Conservation (phyloP, 2,329 filamentous ascomycete species). For the Hypoxylon sp. region DNA sequence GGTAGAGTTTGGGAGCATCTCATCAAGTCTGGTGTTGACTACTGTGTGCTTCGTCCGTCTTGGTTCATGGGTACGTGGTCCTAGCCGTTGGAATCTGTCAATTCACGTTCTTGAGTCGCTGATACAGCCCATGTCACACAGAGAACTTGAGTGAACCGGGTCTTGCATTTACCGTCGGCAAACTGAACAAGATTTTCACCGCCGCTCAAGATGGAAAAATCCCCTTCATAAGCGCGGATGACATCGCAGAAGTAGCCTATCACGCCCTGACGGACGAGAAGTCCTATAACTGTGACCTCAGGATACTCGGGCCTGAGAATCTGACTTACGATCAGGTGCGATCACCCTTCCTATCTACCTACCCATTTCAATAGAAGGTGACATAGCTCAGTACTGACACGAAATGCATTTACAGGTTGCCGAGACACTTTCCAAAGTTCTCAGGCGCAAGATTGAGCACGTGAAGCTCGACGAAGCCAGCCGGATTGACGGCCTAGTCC, state of each 20-base stretch:
- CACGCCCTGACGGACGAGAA: constrained; percentile 45
- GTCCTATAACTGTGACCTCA: constrained; percentile 42
- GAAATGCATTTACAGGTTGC: constrained; percentile 38
- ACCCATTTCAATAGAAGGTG: constrained; percentile 8
- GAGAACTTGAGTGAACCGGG: constrained; percentile 44
- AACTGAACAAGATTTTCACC: constrained; percentile 42
- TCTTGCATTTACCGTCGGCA: constrained; percentile 38
- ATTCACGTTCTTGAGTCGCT: constrained; percentile 15
- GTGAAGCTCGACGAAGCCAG: constrained; percentile 43
- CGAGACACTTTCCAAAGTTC: constrained; percentile 43
- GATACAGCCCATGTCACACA: constrained; percentile 18
- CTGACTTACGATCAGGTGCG: constrained; percentile 45
- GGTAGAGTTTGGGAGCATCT: constrained; percentile 46
- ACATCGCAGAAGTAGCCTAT: constrained; percentile 43
- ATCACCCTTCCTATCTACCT: constrained; percentile 2
- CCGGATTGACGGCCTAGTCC: constrained; percentile 35
- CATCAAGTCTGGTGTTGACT: constrained; percentile 41
- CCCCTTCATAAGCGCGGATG: constrained; percentile 45
- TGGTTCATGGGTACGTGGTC: constrained; percentile 46
- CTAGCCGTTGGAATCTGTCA: neutral
- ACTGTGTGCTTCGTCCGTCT: constrained; percentile 44
- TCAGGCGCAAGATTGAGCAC: constrained; percentile 46
- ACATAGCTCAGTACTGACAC: constrained; percentile 21
- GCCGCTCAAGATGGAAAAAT: constrained; percentile 43
- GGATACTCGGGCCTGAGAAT: constrained; percentile 41